phyloP scores from a whole-genome alignment of 2,329 filamentous ascomycete species.

The Trichoderma simmonsii region DNA sequence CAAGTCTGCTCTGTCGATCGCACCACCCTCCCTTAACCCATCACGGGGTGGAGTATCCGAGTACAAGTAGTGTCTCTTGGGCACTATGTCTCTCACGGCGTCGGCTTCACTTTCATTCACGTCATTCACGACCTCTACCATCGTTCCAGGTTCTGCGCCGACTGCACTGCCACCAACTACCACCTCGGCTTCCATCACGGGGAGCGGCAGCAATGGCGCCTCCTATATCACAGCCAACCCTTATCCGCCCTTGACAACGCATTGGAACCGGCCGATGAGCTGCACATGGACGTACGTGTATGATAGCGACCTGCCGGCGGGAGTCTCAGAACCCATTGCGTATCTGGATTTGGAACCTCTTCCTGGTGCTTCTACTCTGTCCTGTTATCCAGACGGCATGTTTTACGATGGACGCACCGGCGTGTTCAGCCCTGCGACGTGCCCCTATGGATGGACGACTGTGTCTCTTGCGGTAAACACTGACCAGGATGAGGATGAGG shows the following conservation, averaged over 20 bases:
- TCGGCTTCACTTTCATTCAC: constrained; percentile 1
- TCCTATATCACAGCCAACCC: constrained; percentile 21
- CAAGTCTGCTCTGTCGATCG: constrained; percentile 9
- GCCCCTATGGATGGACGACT: constrained; percentile 41
- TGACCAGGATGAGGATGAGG: constrained; percentile 27
- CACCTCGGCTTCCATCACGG: neutral
- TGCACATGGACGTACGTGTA: constrained; percentile 41
- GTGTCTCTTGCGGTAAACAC: constrained; percentile 33
- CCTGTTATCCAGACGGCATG: constrained; percentile 42
- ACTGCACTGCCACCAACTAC: constrained; percentile 16
- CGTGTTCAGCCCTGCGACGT: constrained; percentile 40
- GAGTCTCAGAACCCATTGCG: constrained; percentile 31
- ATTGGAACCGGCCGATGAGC: constrained; percentile 35
- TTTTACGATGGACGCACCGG: constrained; percentile 37
- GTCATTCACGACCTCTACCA: neutral
- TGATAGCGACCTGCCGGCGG: constrained; percentile 26
- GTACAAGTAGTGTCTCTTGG: neutral
- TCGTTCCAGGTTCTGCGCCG: constrained; percentile 8
- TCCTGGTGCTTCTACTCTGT: constrained; percentile 36
- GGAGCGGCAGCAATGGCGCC: constrained; percentile 19
- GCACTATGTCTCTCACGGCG: constrained; percentile 18
- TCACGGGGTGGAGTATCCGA: neutral
- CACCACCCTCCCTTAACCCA: neutral
- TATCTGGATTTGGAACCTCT: constrained; percentile 39
- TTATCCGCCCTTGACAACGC: constrained; percentile 38